phyloP scores from a whole-genome alignment of 805 yeast genomes.

The Phaffomyces antillensis region DNA sequence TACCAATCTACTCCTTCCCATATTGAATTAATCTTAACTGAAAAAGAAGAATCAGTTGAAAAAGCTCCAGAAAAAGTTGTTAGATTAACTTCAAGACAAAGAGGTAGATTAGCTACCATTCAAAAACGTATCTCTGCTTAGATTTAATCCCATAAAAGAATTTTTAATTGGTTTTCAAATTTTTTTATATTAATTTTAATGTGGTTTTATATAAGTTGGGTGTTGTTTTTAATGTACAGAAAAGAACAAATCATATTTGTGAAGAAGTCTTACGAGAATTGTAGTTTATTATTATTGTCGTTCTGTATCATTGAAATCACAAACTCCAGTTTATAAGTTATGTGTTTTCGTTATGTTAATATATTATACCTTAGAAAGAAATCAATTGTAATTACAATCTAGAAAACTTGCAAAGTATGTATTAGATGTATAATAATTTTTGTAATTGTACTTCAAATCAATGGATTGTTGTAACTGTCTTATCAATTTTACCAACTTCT shows the following conservation, averaged over 20 bases:
- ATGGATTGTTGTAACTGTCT: conserved; percentile 1
- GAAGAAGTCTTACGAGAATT: background rate
- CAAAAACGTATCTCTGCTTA: conserved; percentile 81
- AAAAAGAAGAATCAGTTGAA: conserved; percentile 88
- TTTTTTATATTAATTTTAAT: conserved; percentile 3
- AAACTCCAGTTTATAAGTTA: too few relatives aligned
- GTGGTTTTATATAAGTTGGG: conserved; percentile 10
- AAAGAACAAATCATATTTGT: background rate
- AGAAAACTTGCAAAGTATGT: background rate
- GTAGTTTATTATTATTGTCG: background rate
- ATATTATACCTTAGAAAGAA: background rate
- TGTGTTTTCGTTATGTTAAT: background rate
- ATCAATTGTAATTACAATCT: too few relatives aligned
- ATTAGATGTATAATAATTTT: too few relatives aligned
- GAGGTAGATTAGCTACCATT: conserved; percentile 74
- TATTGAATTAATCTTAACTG: conserved; percentile 95
- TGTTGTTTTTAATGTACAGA: conserved; percentile 11
- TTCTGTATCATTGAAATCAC: background rate
- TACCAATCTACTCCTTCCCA: conserved; percentile 99
- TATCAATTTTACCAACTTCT: conserved; percentile 26
- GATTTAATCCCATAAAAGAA: conserved; percentile 8
- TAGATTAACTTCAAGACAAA: conserved; percentile 85
- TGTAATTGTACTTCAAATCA: too few relatives aligned
- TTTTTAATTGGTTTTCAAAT: background rate
- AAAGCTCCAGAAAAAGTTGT: conserved; percentile 75